Conservation (phyloP, 345 rosid genomes). For the Bruguiera sexangula region DNA sequence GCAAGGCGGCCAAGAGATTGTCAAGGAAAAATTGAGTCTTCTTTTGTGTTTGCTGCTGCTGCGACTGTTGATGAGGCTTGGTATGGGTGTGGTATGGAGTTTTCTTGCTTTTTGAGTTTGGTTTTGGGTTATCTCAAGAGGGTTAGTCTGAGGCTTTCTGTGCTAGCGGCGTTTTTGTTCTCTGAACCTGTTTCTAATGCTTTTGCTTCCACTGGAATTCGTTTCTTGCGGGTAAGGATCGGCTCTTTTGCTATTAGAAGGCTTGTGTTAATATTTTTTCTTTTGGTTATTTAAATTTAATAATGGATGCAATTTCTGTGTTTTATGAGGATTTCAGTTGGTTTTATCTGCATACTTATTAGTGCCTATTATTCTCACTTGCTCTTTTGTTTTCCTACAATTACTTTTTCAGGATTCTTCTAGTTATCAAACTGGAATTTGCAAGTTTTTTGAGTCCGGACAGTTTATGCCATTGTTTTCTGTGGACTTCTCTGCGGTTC, state of each 20-base stretch:
- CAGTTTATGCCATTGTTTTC: constrained; percentile 50
- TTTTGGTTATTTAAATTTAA: neutral
- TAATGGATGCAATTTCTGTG: neutral
- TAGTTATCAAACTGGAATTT: constrained; percentile 41
- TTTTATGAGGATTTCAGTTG: too few species aligned
- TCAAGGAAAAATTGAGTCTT: constrained; percentile 3
- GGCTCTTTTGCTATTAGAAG: neutral
- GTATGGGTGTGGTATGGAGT: constrained; percentile 26
- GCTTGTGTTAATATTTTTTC: neutral
- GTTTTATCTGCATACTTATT: neutral
- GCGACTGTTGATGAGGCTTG: constrained; percentile 23
- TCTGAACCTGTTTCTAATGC: constrained; percentile 47
- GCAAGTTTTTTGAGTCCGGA: constrained; percentile 53
- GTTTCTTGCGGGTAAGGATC: constrained; percentile 49
- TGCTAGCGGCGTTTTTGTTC: constrained; percentile 51
- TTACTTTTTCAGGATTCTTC: constrained; percentile 48
- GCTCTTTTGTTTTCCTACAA: neutral
- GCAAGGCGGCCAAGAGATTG: constrained; percentile 48
- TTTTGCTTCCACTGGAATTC: constrained; percentile 55
- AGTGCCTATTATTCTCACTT: neutral
- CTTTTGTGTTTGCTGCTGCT: constrained; percentile 33
- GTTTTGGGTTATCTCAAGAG: constrained; percentile 51
- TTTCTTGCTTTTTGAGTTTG: constrained; percentile 42
- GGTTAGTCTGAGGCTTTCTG: constrained; percentile 37
- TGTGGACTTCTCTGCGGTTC: constrained; percentile 66